Evolutionary conservation across 495 filamentous ascomycete species (phyloP).

Genomic region (Penicillium desertorum): DNA sequence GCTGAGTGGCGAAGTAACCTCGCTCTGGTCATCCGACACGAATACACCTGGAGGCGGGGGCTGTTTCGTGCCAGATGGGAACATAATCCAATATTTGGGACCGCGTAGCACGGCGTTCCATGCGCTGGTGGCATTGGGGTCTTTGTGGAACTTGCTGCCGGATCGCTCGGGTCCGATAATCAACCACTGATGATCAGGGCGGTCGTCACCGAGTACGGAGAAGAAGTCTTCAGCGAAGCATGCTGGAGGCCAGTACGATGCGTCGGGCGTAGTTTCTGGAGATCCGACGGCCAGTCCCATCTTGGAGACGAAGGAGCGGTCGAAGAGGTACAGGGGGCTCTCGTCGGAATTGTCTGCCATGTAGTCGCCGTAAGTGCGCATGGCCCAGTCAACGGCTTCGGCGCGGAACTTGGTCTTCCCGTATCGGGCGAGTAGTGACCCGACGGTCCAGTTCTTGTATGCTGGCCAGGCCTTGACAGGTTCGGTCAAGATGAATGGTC

Average conservation of each 20-base stretch:
- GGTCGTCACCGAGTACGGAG: slow-evolving; percentile 70
- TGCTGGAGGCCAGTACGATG: slow-evolving; percentile 76
- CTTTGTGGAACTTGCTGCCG: slow-evolving; percentile 95
- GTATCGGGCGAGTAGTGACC: slow-evolving; percentile 62
- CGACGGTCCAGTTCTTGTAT: slow-evolving; percentile 70
- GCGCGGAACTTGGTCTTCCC: slow-evolving; percentile 72
- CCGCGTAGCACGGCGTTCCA: slow-evolving; percentile 96
- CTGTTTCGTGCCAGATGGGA: slow-evolving; percentile 63
- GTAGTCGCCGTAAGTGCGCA: slow-evolving; percentile 77
- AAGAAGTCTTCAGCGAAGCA: slow-evolving; percentile 93
- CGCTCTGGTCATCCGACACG: slow-evolving; percentile 86
- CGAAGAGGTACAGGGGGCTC: slow-evolving; percentile 91
- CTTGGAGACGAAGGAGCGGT: slow-evolving; percentile 82
- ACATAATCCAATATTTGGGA: slow-evolving; percentile 98
- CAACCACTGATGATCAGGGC: slow-evolving; percentile 89
- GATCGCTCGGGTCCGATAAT: slow-evolving; percentile 88
- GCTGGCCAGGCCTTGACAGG: slow-evolving; percentile 84
- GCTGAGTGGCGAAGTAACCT: slow-evolving; percentile 91
- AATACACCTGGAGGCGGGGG: slow-evolving; percentile 83
- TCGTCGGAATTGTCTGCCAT: slow-evolving; percentile 83
- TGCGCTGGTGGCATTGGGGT: slow-evolving; percentile 73
- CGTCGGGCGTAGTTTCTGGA: slow-evolving; percentile 39
- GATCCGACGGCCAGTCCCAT: slow-evolving; percentile 68
- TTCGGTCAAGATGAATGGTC: slow-evolving; percentile 83
- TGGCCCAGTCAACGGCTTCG: slow-evolving; percentile 90